Conservation (phyloP, 768 basidiomycete genomes). For the Tricholoma saponaceum region DNA sequence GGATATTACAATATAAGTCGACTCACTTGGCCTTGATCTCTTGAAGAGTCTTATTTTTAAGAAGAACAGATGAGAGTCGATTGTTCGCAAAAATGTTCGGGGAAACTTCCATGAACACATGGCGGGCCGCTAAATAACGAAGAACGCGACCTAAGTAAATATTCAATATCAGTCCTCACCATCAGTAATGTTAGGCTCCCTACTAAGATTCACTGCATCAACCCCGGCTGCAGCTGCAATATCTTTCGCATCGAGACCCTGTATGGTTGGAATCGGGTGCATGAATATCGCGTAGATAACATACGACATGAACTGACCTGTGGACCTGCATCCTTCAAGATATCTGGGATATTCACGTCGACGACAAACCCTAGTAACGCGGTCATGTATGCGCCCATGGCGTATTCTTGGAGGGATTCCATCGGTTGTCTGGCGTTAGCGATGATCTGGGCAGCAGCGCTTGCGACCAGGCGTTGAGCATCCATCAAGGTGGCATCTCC, state of each 20-base stretch:
- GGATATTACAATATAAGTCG: background rate
- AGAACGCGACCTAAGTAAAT: constrained; percentile 15
- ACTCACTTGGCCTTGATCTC: constrained; percentile 26
- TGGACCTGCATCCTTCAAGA: constrained; percentile 28
- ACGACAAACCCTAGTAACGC: constrained; percentile 17
- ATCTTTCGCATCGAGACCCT: constrained; percentile 31
- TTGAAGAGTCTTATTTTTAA: constrained; percentile 21
- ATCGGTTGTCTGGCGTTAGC: constrained; percentile 15
- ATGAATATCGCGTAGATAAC: constrained; percentile 6
- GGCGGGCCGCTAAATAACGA: constrained; percentile 19
- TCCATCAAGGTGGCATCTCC: constrained; percentile 9
- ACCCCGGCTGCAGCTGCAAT: constrained; percentile 26
- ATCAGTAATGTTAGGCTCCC: background rate
- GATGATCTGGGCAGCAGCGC: constrained; percentile 25
- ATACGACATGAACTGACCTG: constrained; percentile 1
- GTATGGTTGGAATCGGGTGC: background rate
- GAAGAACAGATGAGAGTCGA: constrained; percentile 23
- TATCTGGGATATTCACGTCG: constrained; percentile 30
- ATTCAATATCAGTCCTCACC: background rate
- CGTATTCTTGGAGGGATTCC: constrained; percentile 11
- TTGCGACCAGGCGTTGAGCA: constrained; percentile 15
- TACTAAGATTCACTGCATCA: constrained; percentile 12
- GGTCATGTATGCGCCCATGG: constrained; percentile 12
- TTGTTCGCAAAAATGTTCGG: constrained; percentile 24
- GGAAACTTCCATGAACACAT: constrained; percentile 21